Base-by-base conservation (phyloP, 768 basidiomycete genomes). In the Xerocomellus dryophilus region DNA sequence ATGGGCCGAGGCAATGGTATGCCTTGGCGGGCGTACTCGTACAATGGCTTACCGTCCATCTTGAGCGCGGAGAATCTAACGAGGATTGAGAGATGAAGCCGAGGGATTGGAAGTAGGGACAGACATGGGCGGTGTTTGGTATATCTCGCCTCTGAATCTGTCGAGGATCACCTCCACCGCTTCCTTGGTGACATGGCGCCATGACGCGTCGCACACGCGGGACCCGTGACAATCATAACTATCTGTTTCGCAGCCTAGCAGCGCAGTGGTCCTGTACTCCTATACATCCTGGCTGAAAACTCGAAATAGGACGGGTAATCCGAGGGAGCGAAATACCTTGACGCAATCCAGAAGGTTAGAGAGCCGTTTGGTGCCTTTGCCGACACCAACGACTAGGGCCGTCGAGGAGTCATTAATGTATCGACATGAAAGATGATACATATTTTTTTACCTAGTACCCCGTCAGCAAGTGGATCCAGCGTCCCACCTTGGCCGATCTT, bases 401-500 rank as follows among this genome's bases (percentile, higher is more conserved):
- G 21, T 35, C 15, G 15, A 25, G 58, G 29, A 15, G 60, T 57
- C 51, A 44, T 23, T 39, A 41, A 52, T 41, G n/a, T 23, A 15
- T 43, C 23, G 45, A 44, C 17, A 41, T 20, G 43, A 54, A 43
- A 15, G 47, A 29, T 45, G 29, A 46, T 17, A 44, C 12, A 9
- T 5, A 54, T 61, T 78, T 61, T 61, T 78, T 61, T 66, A 94
- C 94, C 92, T 58, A 98, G 75, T 15, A 97, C 93, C 41, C 96
- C 96, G 70, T 97, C 93, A 6, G 97, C 97, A 34, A 98, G 78
- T 15, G 97, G 97, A 74, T 99, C 97, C 46, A 99, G 76, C 4
- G 97, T 99, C 5, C 97, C 94, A 27, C 93, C 93, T 70, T 94
- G 91, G 1, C 93, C 94, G 45, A 95, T 82, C 72, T 96, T 95